phyloP scores from a whole-genome alignment of 768 basidiomycete species.

The Symmetrospora coprosmae region DNA sequence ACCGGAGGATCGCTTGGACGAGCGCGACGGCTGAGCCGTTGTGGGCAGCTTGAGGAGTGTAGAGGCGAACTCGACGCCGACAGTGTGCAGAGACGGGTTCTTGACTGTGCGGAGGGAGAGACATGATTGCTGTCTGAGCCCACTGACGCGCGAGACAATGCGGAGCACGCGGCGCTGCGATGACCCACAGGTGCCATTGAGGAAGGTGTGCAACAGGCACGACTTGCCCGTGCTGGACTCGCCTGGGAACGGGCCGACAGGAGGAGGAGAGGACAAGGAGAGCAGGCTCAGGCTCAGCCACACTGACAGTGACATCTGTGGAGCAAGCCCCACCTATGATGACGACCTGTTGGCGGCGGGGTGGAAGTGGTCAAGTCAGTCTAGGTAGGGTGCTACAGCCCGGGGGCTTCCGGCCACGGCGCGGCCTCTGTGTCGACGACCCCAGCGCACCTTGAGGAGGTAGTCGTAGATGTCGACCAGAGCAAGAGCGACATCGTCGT shows the following conservation, averaged over 20 bases:
- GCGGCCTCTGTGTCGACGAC: too few species aligned
- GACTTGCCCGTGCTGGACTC: constrained; percentile 97
- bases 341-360: not conserved
- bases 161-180: not conserved
- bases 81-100: constrained; percentile 59
- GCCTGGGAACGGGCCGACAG: constrained; percentile 43
- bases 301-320: not conserved
- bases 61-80: constrained; percentile 91
- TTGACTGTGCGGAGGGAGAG: constrained; percentile 22
- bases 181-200: constrained; percentile 85
- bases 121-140: too few species aligned
- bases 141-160: too few species aligned
- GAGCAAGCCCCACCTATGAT: constrained; percentile 1
- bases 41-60: constrained; percentile 66
- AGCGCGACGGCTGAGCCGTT: not conserved
- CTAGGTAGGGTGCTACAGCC: too few species aligned
- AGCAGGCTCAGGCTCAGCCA: constrained; percentile 4
- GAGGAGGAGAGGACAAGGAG: not conserved
- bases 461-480: constrained; percentile 48
- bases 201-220: constrained; percentile 88
- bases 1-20: constrained; percentile 16
- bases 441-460: constrained; percentile 95
- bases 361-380: too few species aligned
- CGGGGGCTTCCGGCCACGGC: too few species aligned
- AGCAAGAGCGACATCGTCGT: constrained; percentile 18